Evolutionary conservation across 2,329 filamentous ascomycete species (phyloP).

Genomic region (Pseudogymnoascus pannorum): DNA sequence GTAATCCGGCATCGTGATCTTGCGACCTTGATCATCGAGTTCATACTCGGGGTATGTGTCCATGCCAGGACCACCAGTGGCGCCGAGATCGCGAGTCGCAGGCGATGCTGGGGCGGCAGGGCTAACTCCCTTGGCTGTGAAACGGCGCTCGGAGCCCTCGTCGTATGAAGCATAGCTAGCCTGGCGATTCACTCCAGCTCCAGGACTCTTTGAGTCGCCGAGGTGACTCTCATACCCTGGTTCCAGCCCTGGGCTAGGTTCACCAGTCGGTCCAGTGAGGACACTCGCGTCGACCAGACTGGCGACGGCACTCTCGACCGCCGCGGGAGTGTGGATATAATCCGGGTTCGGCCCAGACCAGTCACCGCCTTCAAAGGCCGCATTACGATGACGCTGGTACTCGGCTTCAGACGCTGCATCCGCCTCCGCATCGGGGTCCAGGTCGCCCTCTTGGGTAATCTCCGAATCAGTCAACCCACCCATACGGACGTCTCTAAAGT

Average conservation of each 20-base stretch:
- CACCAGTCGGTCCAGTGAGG: conserved; percentile 48
- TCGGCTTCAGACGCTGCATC: conserved; percentile 30
- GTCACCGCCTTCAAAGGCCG: conserved; percentile 46
- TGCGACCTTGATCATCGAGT: conserved; percentile 28
- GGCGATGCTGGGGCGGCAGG: conserved; percentile 24
- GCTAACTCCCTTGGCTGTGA: conserved; percentile 33
- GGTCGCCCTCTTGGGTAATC: conserved; percentile 32
- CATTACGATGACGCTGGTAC: conserved; percentile 36
- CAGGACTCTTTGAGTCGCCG: neutral
- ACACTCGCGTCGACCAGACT: conserved; percentile 76
- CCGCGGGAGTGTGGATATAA: conserved; percentile 64
- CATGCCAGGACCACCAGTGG: neutral
- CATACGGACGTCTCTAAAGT: conserved; percentile 28
- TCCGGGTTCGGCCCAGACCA: conserved; percentile 48
- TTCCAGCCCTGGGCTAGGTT: conserved; percentile 37
- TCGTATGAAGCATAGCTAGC: conserved; percentile 28
- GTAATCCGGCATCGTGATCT: conserved; percentile 27
- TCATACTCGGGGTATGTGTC: conserved; percentile 26
- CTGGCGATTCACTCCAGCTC: conserved; percentile 22
- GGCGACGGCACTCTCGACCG: conserved; percentile 82
- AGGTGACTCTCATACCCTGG: conserved; percentile 29
- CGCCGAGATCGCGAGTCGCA: neutral
- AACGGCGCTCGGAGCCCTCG: conserved; percentile 29
- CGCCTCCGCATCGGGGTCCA: conserved; percentile 11
- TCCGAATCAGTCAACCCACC: conserved; percentile 35